A percentile compares a stretch with the other conserved stretches of the same genome.
phyloP scores from a whole-genome alignment of 75 land plant species.

The Selaginella tamariscina region DNA sequence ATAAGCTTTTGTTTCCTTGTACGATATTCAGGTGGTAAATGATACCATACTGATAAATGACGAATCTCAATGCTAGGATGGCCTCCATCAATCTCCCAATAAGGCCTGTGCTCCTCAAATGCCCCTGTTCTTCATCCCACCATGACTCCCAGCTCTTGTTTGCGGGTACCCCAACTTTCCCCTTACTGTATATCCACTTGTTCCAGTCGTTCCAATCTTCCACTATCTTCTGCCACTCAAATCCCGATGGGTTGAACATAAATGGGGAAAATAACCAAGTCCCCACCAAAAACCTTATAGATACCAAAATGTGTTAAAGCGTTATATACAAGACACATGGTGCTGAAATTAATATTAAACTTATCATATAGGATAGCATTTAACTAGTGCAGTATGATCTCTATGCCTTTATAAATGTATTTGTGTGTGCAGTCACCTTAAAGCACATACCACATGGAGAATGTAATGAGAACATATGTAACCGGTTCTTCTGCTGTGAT shows the following conservation, averaged over 20 bases:
- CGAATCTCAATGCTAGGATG: not conserved
- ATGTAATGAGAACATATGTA: slow-evolving; percentile 24
- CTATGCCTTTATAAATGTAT: too few species aligned
- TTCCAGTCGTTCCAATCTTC: slow-evolving; percentile 13
- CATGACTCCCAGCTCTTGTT: slow-evolving; percentile 7
- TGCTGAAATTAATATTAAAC: too few species aligned
- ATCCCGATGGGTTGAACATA: slow-evolving; percentile 11
- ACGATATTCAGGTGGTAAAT: slow-evolving; percentile 2
- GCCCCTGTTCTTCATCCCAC: slow-evolving; percentile 9
- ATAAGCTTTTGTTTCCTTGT: not conserved
- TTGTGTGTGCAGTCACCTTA: too few species aligned
- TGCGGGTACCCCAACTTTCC: not conserved
- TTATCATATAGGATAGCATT: too few species aligned
- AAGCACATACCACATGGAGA: slow-evolving; percentile 34
- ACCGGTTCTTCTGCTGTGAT: too few species aligned
- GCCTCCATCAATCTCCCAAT: not conserved
- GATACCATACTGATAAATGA: slow-evolving; percentile 3
- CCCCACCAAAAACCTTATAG: slow-evolving; percentile 3
- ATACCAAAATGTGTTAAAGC: too few species aligned
- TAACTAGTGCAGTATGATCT: too few species aligned
- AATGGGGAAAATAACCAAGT: slow-evolving; percentile 11
- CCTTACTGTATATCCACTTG: slow-evolving; percentile 5
- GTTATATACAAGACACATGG: too few species aligned
- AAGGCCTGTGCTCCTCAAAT: not conserved
- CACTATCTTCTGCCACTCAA: slow-evolving; percentile 12